A percentile compares a stretch with the other conserved stretches of the same genome.
phyloP scores from a whole-genome alignment of 768 basidiomycete genomes.

The Chlorophyllum brunneum region DNA sequence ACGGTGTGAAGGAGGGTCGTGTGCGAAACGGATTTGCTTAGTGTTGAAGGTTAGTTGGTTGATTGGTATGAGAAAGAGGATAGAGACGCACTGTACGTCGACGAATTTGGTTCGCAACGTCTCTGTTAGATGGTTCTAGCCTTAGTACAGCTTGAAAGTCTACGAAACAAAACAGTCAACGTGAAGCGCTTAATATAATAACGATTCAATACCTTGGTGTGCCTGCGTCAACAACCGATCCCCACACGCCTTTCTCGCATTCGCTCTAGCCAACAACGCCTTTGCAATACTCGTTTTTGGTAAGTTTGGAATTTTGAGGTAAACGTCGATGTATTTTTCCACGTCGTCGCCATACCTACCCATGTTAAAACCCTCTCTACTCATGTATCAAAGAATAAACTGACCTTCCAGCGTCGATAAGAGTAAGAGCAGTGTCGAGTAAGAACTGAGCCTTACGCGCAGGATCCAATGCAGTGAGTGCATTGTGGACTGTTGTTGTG shows the following conservation, averaged over 20 bases:
- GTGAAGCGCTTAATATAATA: neutral
- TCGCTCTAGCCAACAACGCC: conserved; percentile 56
- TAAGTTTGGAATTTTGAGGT: conserved; percentile 56
- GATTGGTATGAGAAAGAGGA: neutral
- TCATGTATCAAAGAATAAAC: conserved; percentile 17
- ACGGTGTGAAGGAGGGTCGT: conserved; percentile 57
- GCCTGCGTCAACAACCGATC: conserved; percentile 54
- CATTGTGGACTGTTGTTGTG: conserved; percentile 44
- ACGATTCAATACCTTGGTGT: conserved; percentile 43
- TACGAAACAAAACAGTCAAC: conserved; percentile 17
- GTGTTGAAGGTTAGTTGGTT: neutral
- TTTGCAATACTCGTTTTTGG: conserved; percentile 44
- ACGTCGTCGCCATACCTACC: conserved; percentile 60
- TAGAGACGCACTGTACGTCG: conserved; percentile 39
- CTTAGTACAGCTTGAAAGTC: conserved; percentile 59
- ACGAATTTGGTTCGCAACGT: conserved; percentile 47
- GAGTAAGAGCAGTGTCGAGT: conserved; percentile 42
- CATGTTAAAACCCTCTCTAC: neutral
- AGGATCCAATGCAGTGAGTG: conserved; percentile 41
- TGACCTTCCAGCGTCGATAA: conserved; percentile 49
- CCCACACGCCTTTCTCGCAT: conserved; percentile 52
- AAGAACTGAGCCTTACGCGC: conserved; percentile 46
- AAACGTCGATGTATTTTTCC: conserved; percentile 64
- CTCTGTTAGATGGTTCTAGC: conserved; percentile 56
- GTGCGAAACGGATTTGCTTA: conserved; percentile 50